These are phyloP conservation scores for Thamnidium elegans DNA, from an alignment of 192 early-diverging fungal genomes.

Conservation along the genomic window DNA sequence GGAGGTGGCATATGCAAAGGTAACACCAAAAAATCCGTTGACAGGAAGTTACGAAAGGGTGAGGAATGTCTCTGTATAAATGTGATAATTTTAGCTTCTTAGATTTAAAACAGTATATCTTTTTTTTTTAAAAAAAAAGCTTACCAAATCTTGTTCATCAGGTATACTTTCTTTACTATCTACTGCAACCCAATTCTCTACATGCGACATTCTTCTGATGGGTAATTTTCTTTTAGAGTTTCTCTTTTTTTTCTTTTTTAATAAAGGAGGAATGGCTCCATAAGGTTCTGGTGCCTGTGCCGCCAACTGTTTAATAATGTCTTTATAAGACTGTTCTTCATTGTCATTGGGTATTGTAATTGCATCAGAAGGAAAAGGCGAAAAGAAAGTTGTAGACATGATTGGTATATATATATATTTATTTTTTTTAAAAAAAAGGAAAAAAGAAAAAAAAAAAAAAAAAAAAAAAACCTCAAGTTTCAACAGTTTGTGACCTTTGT, in stretches of 20 bases:
- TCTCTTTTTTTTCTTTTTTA: conserved; percentile 14
- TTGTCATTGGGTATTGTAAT: conserved; percentile 6
- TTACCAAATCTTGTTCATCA: conserved; percentile 33
- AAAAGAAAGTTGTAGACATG: background rate
- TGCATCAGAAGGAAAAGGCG: background rate
- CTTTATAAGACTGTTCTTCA: conserved; percentile 16
- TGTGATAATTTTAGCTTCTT: too few species aligned
- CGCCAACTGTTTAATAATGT: conserved; percentile 26
- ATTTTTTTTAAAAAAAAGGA: too few species aligned
- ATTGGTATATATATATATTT: background rate
- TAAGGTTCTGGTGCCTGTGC: conserved; percentile 25
- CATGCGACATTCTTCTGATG: conserved; percentile 27
- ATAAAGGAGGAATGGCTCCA: conserved; percentile 26
- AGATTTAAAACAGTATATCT: background rate
- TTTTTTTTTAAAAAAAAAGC: conserved; percentile 1
- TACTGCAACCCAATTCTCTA: conserved; percentile 30
- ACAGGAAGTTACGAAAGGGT: conserved; percentile 28
- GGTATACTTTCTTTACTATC: conserved; percentile 36
- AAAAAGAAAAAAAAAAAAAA: too few species aligned
- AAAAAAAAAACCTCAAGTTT: background rate
- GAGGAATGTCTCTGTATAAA: conserved; percentile 13
- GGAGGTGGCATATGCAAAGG: conserved; percentile 32
- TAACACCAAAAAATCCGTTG: conserved; percentile 31
- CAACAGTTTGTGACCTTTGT: too few species aligned
- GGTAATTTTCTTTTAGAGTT: conserved; percentile 7